These are phyloP conservation scores for Saturnispora hagleri DNA, from an alignment of 805 yeast species.

Conservation along the genomic window DNA sequence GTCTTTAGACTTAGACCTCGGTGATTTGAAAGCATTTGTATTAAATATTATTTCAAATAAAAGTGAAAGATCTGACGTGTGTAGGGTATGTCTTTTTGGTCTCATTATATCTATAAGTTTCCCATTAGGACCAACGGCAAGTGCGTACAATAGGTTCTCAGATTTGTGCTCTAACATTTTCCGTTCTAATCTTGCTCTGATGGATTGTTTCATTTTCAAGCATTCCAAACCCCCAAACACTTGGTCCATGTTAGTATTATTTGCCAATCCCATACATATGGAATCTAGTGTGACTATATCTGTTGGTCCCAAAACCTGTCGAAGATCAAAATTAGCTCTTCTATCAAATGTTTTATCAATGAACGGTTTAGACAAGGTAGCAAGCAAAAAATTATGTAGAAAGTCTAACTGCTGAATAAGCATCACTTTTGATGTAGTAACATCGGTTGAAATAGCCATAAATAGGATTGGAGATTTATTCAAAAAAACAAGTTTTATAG, in stretches of 20 bases:
- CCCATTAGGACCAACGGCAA: slow-evolving; percentile 57
- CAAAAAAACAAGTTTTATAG: slow-evolving; percentile 47
- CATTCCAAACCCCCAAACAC: slow-evolving; percentile 60
- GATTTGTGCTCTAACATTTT: slow-evolving; percentile 41
- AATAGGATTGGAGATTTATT: slow-evolving; percentile 63
- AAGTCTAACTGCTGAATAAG: slow-evolving; percentile 58
- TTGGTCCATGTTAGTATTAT: slow-evolving; percentile 46
- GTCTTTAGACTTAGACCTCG: slow-evolving; percentile 16
- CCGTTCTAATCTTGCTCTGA: slow-evolving; percentile 48
- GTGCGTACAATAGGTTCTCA: slow-evolving; percentile 62
- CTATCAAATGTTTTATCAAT: slow-evolving; percentile 57
- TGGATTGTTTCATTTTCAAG: slow-evolving; percentile 46
- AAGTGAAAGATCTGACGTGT: slow-evolving; percentile 73
- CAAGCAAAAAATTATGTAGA: slow-evolving; percentile 67
- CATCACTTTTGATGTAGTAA: slow-evolving; percentile 40
- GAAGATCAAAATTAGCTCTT: slow-evolving; percentile 72
- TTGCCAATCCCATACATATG: slow-evolving; percentile 44
- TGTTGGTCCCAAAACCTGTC: slow-evolving; percentile 65
- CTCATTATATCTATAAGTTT: slow-evolving; percentile 60
- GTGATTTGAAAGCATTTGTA: slow-evolving; percentile 37
- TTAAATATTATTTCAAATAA: slow-evolving; percentile 62
- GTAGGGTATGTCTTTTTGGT: slow-evolving; percentile 69
- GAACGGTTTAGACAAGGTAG: slow-evolving; percentile 75
- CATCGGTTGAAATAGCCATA: slow-evolving; percentile 54
- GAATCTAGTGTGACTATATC: slow-evolving; percentile 66